Evolutionary conservation across 176 grass and related monocot species (phyloP).

Genomic region (Ananas comosus): DNA sequence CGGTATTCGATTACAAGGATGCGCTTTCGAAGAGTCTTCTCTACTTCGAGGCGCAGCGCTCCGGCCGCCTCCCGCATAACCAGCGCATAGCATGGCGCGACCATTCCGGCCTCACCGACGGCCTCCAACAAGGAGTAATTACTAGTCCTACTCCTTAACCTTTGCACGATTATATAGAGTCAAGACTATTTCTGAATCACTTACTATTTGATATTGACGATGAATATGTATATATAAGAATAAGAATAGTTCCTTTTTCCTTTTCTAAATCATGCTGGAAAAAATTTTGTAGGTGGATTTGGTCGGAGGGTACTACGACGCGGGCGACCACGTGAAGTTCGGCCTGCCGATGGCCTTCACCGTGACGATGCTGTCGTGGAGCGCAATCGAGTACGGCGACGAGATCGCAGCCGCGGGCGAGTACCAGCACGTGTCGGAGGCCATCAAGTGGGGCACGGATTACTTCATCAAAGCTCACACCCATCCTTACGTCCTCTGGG

Average conservation of each 20-base stretch:
- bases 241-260: neutral
- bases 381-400: slow-evolving; percentile 57
- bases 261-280: too few relatives aligned
- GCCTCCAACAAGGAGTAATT: slow-evolving; percentile 69
- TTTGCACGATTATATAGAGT: neutral
- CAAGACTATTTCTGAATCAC: neutral
- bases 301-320: slow-evolving; percentile 85
- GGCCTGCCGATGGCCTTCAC: slow-evolving; percentile 95
- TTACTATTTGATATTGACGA: neutral
- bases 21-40: slow-evolving; percentile 78
- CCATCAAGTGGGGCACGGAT: slow-evolving; percentile 95
- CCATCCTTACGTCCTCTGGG: slow-evolving; percentile 74
- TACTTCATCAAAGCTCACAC: slow-evolving; percentile 97
- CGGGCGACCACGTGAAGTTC: slow-evolving; percentile 93
- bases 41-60: slow-evolving; percentile 94
- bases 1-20: slow-evolving; percentile 39
- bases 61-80: slow-evolving; percentile 66
- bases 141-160: neutral
- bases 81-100: slow-evolving; percentile 79
- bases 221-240: neutral
- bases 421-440: slow-evolving; percentile 56
- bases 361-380: slow-evolving; percentile 83
- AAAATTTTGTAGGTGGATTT: slow-evolving; percentile 39
- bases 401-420: slow-evolving; percentile 51
- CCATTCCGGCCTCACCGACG: slow-evolving; percentile 87